Conservation (phyloP, 2,329 filamentous ascomycete species). For the Trichoderma atroviride region DNA sequence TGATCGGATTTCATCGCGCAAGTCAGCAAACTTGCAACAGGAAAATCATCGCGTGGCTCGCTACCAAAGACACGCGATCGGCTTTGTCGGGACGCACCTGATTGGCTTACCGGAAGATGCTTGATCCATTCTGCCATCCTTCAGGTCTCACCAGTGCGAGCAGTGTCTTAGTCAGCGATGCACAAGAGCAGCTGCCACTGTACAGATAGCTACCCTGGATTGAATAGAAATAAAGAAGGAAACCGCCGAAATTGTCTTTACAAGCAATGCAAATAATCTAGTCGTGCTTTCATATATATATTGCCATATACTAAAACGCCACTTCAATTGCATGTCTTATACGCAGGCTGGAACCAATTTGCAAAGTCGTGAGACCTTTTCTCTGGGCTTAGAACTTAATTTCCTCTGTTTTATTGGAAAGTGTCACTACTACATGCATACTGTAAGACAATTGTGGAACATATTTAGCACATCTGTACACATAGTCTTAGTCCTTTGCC, state of each 20-base stretch:
- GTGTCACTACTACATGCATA: too few species aligned
- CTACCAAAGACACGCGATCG: neutral
- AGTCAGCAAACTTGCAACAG: neutral
- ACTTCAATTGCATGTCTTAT: neutral
- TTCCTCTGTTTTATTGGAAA: neutral
- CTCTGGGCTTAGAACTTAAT: neutral
- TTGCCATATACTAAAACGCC: accelerated
- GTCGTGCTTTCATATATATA: neutral
- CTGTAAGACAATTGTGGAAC: too few species aligned
- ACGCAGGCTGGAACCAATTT: too few species aligned
- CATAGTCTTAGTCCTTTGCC: neutral
- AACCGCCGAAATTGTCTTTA: neutral
- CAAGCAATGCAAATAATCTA: neutral
- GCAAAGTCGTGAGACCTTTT: neutral
- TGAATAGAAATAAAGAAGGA: neutral
- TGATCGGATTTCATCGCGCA: neutral
- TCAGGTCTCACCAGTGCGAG: too few species aligned
- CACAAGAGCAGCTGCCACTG: neutral
- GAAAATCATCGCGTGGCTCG: neutral
- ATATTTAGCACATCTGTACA: neutral
- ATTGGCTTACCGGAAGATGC: neutral
- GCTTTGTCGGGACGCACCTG: neutral
- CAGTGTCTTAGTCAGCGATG: neutral
- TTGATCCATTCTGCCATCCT: neutral
- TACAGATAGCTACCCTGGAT: neutral